Evolutionary conservation across 2,329 filamentous ascomycete species (phyloP).

Genomic region (Fusarium sp.): DNA sequence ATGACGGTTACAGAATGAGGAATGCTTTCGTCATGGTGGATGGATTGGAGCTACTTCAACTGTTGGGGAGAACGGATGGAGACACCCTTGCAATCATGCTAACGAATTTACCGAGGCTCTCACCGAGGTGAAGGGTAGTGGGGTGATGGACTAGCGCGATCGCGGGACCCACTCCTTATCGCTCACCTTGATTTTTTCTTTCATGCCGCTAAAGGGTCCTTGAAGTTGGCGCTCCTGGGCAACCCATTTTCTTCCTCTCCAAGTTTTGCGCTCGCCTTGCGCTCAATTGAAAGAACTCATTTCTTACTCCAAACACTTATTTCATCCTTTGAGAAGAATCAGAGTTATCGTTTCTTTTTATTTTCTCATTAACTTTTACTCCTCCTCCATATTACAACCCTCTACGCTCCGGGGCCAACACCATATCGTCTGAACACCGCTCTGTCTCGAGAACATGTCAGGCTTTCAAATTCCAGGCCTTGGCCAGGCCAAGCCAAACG

Average conservation of each 20-base stretch:
- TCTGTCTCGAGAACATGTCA: constrained; percentile 48
- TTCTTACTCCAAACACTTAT: neutral
- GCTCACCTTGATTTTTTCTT: constrained; percentile 52
- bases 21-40: constrained; percentile 44
- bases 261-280: constrained; percentile 25
- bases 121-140: constrained; percentile 39
- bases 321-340: neutral
- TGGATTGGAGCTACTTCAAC: constrained; percentile 46
- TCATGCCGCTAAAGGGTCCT: constrained; percentile 27
- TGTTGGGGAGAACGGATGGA: constrained; percentile 37
- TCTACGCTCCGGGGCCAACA: neutral
- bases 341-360: neutral
- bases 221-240: neutral
- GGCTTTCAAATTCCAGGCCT: constrained; percentile 59
- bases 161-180: constrained; percentile 36
- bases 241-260: constrained; percentile 15
- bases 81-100: constrained; percentile 17
- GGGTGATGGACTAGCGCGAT: constrained; percentile 32
- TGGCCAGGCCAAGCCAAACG: constrained; percentile 58
- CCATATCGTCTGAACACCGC: neutral
- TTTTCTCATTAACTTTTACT: neutral
- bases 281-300: neutral
- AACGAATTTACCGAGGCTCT: constrained; percentile 22
- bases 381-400: neutral
- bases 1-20: constrained; percentile 34